Base-by-base conservation (phyloP, 106 monocot species). In the Iris macrosiphon region DNA sequence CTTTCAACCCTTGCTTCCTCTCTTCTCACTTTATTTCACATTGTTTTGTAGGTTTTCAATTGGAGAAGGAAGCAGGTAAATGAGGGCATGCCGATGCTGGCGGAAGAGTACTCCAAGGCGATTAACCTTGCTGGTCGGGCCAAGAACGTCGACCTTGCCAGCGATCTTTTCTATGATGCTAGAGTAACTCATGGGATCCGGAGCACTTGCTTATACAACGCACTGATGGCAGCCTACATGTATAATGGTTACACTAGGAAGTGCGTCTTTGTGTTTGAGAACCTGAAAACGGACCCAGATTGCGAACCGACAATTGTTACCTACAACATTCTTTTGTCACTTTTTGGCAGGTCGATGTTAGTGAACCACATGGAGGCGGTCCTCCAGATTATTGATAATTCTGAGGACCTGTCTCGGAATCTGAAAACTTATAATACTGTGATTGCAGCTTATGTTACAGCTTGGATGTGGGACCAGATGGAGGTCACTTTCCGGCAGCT, bases 391-490 rank as follows among this genome's bases (percentile, higher is more conserved):
- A 48, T 83, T 9, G 46, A 78, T 31, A 65, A 72, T 9, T 56
- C 80, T 1, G 22, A 49, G 27, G 65, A 64, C 7, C 45, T 87
- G 6, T 24, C 40, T 0, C 76, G 66, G 0, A 78, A 45, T 4
- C 15, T 83, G 11, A 59, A 27, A 23, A 93, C 93, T 7, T 84
- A 87, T 40, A 93, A 93, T 37, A 78, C 73, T 0, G 46, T 83
- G 14, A 93, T 93, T 19, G 61, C 83, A 15, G 87, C 66, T 13
- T 93, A 93, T 41, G 35, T 88, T 14, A 88, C 87, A 3, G 93
- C 83, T 4, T 87, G 82, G 76, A 83, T 62, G 74, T 88, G 87
- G 87, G 93, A 88, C 24, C 38, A 63, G 29, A 88, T 84, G 87
- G 93, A 88, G 38, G 23, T 12, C 12, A 60, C 71, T 19, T 87